Evolutionary conservation across 1,139 yeast species (phyloP).

Genomic region (Pneumocystis murina): DNA sequence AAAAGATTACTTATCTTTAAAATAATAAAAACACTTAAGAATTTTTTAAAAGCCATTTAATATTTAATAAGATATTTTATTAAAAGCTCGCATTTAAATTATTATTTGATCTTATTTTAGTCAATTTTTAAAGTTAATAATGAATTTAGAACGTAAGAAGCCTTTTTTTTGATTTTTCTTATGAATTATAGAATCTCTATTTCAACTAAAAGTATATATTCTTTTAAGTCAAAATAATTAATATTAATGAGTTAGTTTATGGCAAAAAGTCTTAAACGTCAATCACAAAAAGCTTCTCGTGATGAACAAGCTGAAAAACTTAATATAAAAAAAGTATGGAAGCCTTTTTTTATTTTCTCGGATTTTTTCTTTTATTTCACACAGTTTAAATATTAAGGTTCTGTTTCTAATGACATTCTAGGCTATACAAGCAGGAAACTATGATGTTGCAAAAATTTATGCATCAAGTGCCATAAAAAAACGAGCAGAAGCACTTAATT

Average conservation of each 20-base stretch:
- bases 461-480: conserved; percentile 95
- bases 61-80: no score
- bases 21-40: no score
- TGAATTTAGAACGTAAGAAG: background rate
- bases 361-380: background rate
- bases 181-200: conserved; percentile 31
- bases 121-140: background rate
- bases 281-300: conserved; percentile 78
- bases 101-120: background rate
- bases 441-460: conserved; percentile 83
- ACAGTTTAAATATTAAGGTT: background rate
- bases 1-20: no score
- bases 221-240: background rate
- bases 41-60: no score
- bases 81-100: background rate
- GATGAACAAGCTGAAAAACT: conserved; percentile 80
- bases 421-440: conserved; percentile 73
- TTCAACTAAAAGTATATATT: conserved; percentile 33
- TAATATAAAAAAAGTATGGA: conserved; percentile 56
- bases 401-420: conserved; percentile 12
- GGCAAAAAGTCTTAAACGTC: conserved; percentile 80
- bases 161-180: background rate
- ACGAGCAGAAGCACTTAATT: conserved; percentile 68
- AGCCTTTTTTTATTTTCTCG: background rate
- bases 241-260: conserved; percentile 42